These are phyloP conservation scores for Plasmodium falciparum DNA, from an alignment of 169 alveolate genomes.

Conservation along the genomic window DNA sequence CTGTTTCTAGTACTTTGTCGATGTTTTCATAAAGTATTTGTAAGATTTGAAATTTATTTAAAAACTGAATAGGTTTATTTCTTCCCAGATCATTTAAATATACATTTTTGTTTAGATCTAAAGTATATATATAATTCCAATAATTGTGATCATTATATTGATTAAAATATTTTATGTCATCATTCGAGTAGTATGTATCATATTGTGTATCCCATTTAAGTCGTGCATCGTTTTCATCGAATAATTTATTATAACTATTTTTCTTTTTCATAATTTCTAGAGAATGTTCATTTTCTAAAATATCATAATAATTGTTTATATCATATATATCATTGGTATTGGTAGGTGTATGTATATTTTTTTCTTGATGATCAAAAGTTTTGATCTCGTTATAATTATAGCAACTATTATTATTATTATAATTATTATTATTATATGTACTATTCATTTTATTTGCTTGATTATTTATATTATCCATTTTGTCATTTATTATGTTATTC, in stretches of 20 bases:
- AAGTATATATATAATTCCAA: constrained; percentile 17
- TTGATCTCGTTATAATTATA: too few relatives aligned
- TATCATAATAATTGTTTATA: constrained; percentile 24
- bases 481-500: too few relatives aligned
- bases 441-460: background rate
- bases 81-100: background rate
- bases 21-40: background rate
- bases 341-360: background rate
- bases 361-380: background rate
- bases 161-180: constrained; percentile 17
- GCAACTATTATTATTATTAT: too few relatives aligned
- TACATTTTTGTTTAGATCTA: constrained; percentile 12
- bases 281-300: background rate
- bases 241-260: constrained; percentile 12
- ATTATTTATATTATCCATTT: too few relatives aligned
- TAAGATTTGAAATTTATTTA: constrained; percentile 3
- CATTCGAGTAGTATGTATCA: constrained; percentile 1
- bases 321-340: background rate
- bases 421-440: background rate
- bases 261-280: background rate
- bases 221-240: constrained; percentile 6
- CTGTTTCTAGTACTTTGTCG: background rate
- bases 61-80: constrained; percentile 16
- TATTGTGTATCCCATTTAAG: constrained; percentile 3
- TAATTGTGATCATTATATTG: constrained; percentile 5